Percentiles rank a stretch among this genome's conserved stretches.
Conservation (phyloP, 192 early-diverging fungal species). For the Linnemannia zychae region DNA sequence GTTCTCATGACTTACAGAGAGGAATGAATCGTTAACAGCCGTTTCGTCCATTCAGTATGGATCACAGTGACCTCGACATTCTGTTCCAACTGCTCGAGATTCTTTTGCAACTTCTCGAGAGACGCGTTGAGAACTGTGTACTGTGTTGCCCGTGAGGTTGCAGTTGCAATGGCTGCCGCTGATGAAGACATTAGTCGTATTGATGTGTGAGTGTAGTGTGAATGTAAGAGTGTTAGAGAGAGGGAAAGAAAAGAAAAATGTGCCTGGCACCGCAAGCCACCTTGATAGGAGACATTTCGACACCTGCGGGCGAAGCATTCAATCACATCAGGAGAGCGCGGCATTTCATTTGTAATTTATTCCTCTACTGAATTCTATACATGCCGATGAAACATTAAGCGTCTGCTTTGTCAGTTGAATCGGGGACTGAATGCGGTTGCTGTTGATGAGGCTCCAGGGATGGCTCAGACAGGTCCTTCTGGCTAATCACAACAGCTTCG, state of each 20-base stretch:
- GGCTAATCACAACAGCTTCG: slow-evolving; percentile 29
- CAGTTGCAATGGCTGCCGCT: slow-evolving; percentile 10
- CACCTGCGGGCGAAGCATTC: not conserved
- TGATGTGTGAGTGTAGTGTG: not conserved
- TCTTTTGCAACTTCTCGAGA: slow-evolving; percentile 40
- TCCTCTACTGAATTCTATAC: too few species aligned
- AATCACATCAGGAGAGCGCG: not conserved
- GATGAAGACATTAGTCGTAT: not conserved
- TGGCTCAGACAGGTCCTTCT: slow-evolving; percentile 3
- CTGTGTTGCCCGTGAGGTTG: slow-evolving; percentile 35
- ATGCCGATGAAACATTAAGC: not conserved
- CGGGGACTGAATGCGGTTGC: not conserved
- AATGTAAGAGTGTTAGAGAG: not conserved
- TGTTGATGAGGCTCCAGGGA: not conserved
- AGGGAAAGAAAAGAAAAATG: not conserved
- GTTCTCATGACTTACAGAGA: slow-evolving; percentile 11
- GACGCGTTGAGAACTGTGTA: slow-evolving; percentile 55
- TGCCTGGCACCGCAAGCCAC: not conserved
- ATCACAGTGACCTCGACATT: slow-evolving; percentile 46
- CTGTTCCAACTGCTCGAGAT: slow-evolving; percentile 34
- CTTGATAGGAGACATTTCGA: not conserved
- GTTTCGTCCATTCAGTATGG: slow-evolving; percentile 50
- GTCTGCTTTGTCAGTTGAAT: not conserved
- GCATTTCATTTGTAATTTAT: too few species aligned
- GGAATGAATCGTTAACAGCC: slow-evolving; percentile 25